Evolutionary conservation across 345 rosid species (phyloP), one percentile per base, ranked within the genome.

Genomic region (Durio zibethinus): DNA sequence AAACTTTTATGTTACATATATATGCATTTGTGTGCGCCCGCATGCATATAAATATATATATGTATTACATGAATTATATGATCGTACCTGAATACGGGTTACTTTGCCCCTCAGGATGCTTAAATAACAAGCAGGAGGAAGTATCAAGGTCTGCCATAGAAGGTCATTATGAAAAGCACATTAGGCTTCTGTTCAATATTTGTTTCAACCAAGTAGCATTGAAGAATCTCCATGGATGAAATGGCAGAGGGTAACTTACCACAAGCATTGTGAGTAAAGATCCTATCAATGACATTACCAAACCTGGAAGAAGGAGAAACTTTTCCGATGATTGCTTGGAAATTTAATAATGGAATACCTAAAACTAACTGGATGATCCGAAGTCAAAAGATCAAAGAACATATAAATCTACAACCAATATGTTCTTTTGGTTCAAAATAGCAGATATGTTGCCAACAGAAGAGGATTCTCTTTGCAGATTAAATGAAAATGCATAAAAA

Each of bases 241-340:
- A 5, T 5, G 50, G 10, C 42, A 45, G 21, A 33, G 76, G 79
- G 65, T 15, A 67, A 85, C 95, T 83, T 86, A 93, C 99, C 81
- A 95, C 96, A 63, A 95, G 94, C 98, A 93, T 93, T 59, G 97
- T 90, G 76, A 95, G 89, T 77, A 91, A 84, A 38, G 98, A 93
- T 87, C 98, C 97, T 43, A 93, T 90, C 78, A 95, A 73, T 29
- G 98, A 92, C 98, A 95, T 86, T 60, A 93, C 90, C 75, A 90
- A 87, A 53, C 97, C 97, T 95, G 86, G 53, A 86, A 75, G 38
- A 36, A 43, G 31, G 16, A 50, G 27, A 61, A 48, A n/a, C 11
- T 50, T 40, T 5, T 18, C 35, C 0, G 4, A 47, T 9, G 15
- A 36, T 33, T 56, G 10, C 15, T 11, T 2, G n/a, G 23, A n/a